These are phyloP conservation scores for Solanum hybrid DNA, from an alignment of 305 asterid genomes.

Conservation along the genomic window DNA sequence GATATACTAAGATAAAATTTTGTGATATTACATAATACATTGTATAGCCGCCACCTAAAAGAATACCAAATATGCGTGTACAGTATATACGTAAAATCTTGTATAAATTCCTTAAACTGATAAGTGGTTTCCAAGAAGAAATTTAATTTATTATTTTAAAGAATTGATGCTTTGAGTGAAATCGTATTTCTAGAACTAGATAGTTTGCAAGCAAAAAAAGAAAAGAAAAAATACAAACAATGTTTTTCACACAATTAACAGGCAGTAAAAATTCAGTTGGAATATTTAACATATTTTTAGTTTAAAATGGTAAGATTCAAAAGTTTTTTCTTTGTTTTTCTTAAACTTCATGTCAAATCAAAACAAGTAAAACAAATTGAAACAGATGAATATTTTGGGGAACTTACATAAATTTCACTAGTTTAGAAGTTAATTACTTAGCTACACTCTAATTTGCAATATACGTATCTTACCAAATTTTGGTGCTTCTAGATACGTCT, in stretches of 20 bases:
- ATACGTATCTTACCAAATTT: not conserved
- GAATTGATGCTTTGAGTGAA: not conserved
- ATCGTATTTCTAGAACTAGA: not conserved
- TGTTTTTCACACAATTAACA: not conserved
- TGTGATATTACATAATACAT: not conserved
- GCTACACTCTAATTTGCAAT: not conserved
- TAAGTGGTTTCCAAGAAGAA: not conserved
- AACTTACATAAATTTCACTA: too few relatives aligned
- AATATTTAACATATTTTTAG: too few relatives aligned
- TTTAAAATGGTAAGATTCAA: too few relatives aligned
- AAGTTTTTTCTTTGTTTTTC: too few relatives aligned
- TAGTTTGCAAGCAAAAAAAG: not conserved
- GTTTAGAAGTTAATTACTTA: not conserved
- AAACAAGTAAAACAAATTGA: not conserved
- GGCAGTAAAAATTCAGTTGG: not conserved
- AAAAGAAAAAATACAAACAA: not conserved
- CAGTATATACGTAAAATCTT: not conserved
- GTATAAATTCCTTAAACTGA: not conserved
- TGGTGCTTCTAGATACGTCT: not conserved
- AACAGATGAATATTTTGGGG: not conserved
- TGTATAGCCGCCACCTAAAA: not conserved
- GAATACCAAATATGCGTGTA: not conserved
- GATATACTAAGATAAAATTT: not conserved
- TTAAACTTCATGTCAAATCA: not conserved
- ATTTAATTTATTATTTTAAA: not conserved